These are phyloP conservation scores for Cenchrus fungigraminus DNA, from an alignment of 176 grass and related monocot species.

Conservation along the genomic window DNA sequence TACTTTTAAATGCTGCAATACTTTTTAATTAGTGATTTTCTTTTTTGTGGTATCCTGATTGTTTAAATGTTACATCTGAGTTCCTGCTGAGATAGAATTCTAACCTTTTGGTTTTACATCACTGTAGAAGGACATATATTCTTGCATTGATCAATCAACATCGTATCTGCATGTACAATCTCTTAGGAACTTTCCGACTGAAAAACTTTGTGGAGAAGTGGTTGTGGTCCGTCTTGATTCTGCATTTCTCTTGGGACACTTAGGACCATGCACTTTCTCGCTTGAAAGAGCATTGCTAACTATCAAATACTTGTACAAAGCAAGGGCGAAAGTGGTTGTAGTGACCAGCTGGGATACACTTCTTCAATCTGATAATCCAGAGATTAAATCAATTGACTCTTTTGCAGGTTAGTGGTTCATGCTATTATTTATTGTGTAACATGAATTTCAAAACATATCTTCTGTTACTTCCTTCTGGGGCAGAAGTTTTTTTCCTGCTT, in stretches of 20 bases:
- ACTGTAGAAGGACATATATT: slow-evolving; percentile 49
- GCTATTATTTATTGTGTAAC: slow-evolving; percentile 10
- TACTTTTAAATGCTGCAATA: not conserved
- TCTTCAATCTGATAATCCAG: slow-evolving; percentile 48
- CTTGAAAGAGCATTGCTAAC: slow-evolving; percentile 69
- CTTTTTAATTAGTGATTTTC: not conserved
- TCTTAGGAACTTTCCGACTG: slow-evolving; percentile 72
- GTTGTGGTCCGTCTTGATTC: slow-evolving; percentile 82
- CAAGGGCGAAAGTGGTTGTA: slow-evolving; percentile 76
- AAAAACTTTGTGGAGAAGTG: slow-evolving; percentile 77
- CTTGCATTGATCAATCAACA: slow-evolving; percentile 32
- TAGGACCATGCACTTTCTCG: slow-evolving; percentile 49
- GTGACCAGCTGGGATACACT: slow-evolving; percentile 60
- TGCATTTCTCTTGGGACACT: slow-evolving; percentile 45
- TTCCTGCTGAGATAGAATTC: slow-evolving; percentile 23
- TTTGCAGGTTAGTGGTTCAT: slow-evolving; percentile 70
- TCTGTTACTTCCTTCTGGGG: not conserved
- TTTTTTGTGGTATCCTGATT: not conserved
- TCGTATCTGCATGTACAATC: slow-evolving; percentile 76
- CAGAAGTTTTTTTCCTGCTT: not conserved
- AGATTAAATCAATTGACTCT: slow-evolving; percentile 54
- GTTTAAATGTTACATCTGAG: slow-evolving; percentile 9
- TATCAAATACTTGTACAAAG: slow-evolving; percentile 80
- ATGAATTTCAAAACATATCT: not conserved
- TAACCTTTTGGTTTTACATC: slow-evolving; percentile 34